Evolutionary conservation across 257 asterid genomes (phyloP), one percentile per base, ranked within the genome.

Genomic region (Craterostigma plantagineum): DNA sequence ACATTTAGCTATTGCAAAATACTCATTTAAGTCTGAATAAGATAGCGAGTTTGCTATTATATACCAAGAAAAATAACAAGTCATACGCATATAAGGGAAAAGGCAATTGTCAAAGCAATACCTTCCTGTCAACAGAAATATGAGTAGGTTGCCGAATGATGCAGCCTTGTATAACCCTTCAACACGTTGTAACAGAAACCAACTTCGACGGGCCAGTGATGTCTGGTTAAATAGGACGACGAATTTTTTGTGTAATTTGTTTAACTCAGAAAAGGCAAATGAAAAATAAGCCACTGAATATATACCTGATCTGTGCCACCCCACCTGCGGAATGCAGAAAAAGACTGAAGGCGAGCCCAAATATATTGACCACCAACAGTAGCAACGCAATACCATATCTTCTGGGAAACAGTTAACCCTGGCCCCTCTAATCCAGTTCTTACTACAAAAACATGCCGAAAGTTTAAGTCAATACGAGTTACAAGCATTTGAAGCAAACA

Each of bases 301-400:
- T 6, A 10, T 56, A 86, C 97, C 86, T 85, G 96, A 48, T 82
- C 95, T 30, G 95, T 76, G 58, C 74, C 84, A n/a, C 95, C 98
- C 93, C 91, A 83, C 68, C 95, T 80, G 5, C 92, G 86, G 45
- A 87, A 83, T 55, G 93, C 91, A 44, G 95, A 87, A 73, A 82
- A 82, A 0, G 95, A 79, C 52, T 82, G 95, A 46, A 87, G 68
- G 36, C 92, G 74, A 41, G 93, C 68, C 95, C 93, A 87, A 56
- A 87, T 44, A 67, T 82, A 87, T 34, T 82, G 98, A 45, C 98
- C 93, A 45, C 95, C 95, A 45, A 82, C 95, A 49, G 84, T 79
- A 6, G 95, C 95, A 57, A 82, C 36, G 46, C 95, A 79, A 61
- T 87, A 87, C 92, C 81, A 79, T 46, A 82, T 53, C 81, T 87